A percentile compares a stretch with the other conserved stretches of the same genome.
Conservation (phyloP, 306 rosid species). For the Hippophae rhamnoides region DNA sequence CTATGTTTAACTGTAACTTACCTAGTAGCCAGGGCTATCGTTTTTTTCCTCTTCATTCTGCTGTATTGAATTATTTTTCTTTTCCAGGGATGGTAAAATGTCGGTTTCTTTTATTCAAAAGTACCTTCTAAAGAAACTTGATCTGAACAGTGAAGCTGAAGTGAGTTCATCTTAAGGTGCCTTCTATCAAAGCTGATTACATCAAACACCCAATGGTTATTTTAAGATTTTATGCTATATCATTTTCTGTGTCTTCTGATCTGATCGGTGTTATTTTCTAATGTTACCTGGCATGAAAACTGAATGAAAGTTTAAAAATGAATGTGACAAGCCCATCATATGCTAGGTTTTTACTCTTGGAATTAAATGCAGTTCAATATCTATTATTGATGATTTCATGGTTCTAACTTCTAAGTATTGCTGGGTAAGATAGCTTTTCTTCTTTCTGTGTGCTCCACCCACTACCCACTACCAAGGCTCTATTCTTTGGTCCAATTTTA, state of each 20-base stretch:
- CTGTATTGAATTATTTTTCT: slow-evolving; percentile 9
- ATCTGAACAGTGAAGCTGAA: slow-evolving; percentile 72
- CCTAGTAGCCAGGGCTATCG: neutral
- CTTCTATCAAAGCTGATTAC: slow-evolving; percentile 10
- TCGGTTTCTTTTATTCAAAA: slow-evolving; percentile 80
- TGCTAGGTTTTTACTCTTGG: too few relatives aligned
- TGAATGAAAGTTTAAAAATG: too few relatives aligned
- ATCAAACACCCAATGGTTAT: neutral
- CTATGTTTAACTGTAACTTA: neutral
- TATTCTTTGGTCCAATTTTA: too few relatives aligned
- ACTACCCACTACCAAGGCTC: too few relatives aligned
- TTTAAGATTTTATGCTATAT: neutral
- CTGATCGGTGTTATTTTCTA: too few relatives aligned
- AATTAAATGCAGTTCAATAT: too few relatives aligned
- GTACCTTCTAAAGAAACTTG: slow-evolving; percentile 82
- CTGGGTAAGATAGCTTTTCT: too few relatives aligned
- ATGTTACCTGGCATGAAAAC: too few relatives aligned
- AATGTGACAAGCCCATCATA: too few relatives aligned
- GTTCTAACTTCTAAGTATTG: too few relatives aligned
- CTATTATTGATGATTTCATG: too few relatives aligned
- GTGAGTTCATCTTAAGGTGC: slow-evolving; percentile 35
- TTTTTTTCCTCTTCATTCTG: neutral
- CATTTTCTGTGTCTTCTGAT: neutral
- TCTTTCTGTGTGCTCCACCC: too few relatives aligned
- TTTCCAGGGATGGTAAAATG: slow-evolving; percentile 74